A percentile compares a stretch with the other conserved stretches of the same genome.
Evolutionary conservation across 768 basidiomycete species (phyloP).

Genomic region (Solioccasus polychromus): DNA sequence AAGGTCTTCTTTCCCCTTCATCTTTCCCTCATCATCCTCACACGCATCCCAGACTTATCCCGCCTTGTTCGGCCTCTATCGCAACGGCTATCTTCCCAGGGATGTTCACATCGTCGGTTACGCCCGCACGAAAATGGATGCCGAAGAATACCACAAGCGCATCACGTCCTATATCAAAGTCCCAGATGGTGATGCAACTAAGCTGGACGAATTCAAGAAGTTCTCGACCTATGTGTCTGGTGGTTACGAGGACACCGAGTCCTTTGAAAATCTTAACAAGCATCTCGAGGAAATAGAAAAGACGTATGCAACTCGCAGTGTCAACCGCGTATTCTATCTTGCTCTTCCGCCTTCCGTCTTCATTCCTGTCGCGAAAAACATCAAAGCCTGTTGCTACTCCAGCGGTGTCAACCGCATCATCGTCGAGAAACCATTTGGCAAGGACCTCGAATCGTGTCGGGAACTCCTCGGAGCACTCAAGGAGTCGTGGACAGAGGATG

Average conservation of each 20-base stretch:
- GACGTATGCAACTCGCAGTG: conserved; percentile 55
- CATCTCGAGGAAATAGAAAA: conserved; percentile 79
- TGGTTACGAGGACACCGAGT: conserved; percentile 79
- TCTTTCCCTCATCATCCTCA: conserved; percentile 39
- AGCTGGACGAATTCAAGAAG: conserved; percentile 82
- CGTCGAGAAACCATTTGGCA: conserved; percentile 98
- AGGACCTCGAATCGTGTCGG: conserved; percentile 83
- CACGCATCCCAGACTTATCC: conserved; percentile 74
- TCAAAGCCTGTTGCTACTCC: conserved; percentile 76
- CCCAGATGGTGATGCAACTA: conserved; percentile 55
- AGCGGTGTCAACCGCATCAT: conserved; percentile 87
- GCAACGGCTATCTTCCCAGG: conserved; percentile 73
- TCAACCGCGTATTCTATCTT: conserved; percentile 92
- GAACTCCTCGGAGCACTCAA: conserved; percentile 78
- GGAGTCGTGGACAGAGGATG: conserved; percentile 89
- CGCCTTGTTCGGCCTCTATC: conserved; percentile 88
- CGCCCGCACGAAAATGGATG: conserved; percentile 93
- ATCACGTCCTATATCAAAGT: conserved; percentile 84
- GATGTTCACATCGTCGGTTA: conserved; percentile 93
- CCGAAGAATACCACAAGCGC: conserved; percentile 80
- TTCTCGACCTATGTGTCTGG: conserved; percentile 82
- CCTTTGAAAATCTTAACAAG: conserved; percentile 75
- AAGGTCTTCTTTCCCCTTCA: conserved; percentile 53
- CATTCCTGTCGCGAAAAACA: conserved; percentile 78
- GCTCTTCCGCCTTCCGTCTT: conserved; percentile 98